phyloP scores from a whole-genome alignment of 192 early-diverging fungal species.

The Linnemannia elongata region DNA sequence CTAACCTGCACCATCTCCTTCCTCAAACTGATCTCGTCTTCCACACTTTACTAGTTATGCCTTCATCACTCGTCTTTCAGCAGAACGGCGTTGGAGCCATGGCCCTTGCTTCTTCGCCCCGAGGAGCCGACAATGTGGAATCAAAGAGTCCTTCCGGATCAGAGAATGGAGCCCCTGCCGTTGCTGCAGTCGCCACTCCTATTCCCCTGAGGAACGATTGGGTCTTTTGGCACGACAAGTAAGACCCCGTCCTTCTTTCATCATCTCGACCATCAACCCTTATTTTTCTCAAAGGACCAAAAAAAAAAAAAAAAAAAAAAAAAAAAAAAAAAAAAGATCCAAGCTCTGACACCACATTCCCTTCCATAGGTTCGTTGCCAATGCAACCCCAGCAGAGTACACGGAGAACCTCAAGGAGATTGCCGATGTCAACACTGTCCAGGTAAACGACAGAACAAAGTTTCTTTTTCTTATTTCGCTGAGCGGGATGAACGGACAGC shows the following conservation, averaged over 20 bases:
- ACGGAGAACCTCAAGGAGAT: slow-evolving; percentile 61
- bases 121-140: slow-evolving; percentile 40
- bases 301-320: not conserved
- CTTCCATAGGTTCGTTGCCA: slow-evolving; percentile 56
- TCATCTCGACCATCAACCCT: not conserved
- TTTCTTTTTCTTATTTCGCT: not conserved
- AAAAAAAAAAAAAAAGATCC: not conserved
- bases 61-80: slow-evolving; percentile 54
- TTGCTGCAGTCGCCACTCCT: slow-evolving; percentile 25
- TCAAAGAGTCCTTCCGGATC: slow-evolving; percentile 39
- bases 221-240: slow-evolving; percentile 64
- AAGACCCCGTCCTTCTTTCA: slow-evolving; percentile 5
- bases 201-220: slow-evolving; percentile 55
- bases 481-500: not conserved
- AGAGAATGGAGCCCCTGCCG: slow-evolving; percentile 31
- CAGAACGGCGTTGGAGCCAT: slow-evolving; percentile 52
- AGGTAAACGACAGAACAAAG: slow-evolving; percentile 39
- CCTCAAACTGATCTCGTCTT: not conserved
- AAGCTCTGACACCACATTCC: not conserved
- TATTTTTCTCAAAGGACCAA: not conserved
- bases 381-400: slow-evolving; percentile 63
- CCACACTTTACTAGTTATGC: slow-evolving; percentile 25
- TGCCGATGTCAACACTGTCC: slow-evolving; percentile 62
- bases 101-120: slow-evolving; percentile 49
- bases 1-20: not conserved